These are phyloP conservation scores for Podospora tetraspora DNA, from an alignment of 495 filamentous ascomycete species.

Conservation along the genomic window DNA sequence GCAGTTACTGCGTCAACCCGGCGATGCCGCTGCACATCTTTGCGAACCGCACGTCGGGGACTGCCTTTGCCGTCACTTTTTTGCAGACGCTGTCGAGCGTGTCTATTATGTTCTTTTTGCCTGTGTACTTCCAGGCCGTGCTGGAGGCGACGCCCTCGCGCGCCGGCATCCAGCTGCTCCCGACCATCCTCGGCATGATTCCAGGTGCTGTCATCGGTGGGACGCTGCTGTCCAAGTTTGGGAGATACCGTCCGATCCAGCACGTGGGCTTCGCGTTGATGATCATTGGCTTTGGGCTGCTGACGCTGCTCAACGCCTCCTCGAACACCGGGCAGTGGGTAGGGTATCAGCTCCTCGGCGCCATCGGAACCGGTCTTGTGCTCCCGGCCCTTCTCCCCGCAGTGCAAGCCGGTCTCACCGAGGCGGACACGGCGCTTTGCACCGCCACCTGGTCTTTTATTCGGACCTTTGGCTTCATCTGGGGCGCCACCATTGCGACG, in stretches of 20 bases:
- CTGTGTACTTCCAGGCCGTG: slow-evolving; percentile 47
- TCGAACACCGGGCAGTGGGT: slow-evolving; percentile 8
- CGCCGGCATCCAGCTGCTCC: slow-evolving; percentile 36
- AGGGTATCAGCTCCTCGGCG: slow-evolving; percentile 9
- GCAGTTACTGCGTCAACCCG: slow-evolving; percentile 20
- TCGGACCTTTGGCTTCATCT: slow-evolving; percentile 43
- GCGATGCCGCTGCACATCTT: slow-evolving; percentile 31
- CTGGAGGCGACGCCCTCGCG: slow-evolving; percentile 27
- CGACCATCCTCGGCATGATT: slow-evolving; percentile 28
- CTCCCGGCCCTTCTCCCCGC: slow-evolving; percentile 33
- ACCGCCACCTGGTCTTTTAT: slow-evolving; percentile 42
- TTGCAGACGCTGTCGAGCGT: slow-evolving; percentile 24
- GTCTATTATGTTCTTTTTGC: slow-evolving; percentile 42
- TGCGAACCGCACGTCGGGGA: slow-evolving; percentile 23
- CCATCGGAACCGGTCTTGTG: slow-evolving; percentile 30
- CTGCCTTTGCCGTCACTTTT: slow-evolving; percentile 25
- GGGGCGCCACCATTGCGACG: slow-evolving; percentile 46
- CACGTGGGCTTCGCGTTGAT: slow-evolving; percentile 34
- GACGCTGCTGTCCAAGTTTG: slow-evolving; percentile 34
- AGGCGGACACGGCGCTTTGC: slow-evolving; percentile 35
- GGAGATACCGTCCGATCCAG: slow-evolving; percentile 43
- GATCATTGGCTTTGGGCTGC: slow-evolving; percentile 38
- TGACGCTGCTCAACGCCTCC: slow-evolving; percentile 29
- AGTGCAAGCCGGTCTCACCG: slow-evolving; percentile 32
- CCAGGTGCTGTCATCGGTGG: slow-evolving; percentile 31